Conservation (phyloP, 176 grass and related monocot species). For the Ensete glaucum region DNA sequence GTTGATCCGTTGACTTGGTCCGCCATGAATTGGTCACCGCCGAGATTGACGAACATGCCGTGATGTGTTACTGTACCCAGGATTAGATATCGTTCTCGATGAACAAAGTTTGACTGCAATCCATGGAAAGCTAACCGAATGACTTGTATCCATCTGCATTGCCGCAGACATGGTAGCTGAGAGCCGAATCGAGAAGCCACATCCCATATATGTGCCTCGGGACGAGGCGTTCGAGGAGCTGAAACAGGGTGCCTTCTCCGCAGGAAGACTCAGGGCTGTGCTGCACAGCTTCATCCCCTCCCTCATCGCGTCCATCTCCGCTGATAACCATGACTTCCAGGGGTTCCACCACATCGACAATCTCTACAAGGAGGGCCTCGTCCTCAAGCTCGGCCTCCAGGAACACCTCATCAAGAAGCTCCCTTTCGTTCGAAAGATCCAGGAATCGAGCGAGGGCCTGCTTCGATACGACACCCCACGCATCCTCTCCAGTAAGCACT, state of each 20-base stretch:
- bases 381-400: constrained; percentile 85
- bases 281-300: constrained; percentile 87
- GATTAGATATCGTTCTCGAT: too few species aligned
- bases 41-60: neutral
- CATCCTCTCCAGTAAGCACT: constrained; percentile 87
- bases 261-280: constrained; percentile 78
- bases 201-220: constrained; percentile 86
- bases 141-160: neutral
- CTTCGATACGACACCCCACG: constrained; percentile 91
- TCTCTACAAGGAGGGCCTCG: constrained; percentile 96
- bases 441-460: constrained; percentile 92
- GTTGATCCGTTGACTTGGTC: neutral
- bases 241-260: constrained; percentile 84
- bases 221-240: constrained; percentile 91
- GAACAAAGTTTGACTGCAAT: too few species aligned
- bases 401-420: constrained; percentile 93
- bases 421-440: constrained; percentile 90
- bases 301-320: constrained; percentile 77
- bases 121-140: too few species aligned
- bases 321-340: constrained; percentile 82
- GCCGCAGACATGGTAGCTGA: constrained; percentile 62
- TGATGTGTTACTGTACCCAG: too few species aligned
- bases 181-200: constrained; percentile 81
- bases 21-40: neutral
- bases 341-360: constrained; percentile 97